Evolutionary conservation across 2,329 filamentous ascomycete species (phyloP).

Genomic region (Tolypocladium cylindrosporum): DNA sequence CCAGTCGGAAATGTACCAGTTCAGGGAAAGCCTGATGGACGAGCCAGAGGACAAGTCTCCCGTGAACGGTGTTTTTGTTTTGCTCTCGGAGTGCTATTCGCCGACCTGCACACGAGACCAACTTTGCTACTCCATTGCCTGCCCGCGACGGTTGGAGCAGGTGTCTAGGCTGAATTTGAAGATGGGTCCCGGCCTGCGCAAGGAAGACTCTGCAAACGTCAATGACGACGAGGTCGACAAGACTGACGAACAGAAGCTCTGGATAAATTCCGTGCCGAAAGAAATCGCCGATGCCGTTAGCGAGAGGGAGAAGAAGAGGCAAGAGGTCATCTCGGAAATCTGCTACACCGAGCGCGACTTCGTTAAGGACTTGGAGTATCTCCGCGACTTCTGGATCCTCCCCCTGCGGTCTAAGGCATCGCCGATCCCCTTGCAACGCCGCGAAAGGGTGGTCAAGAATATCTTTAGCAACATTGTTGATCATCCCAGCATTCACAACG

Average conservation of each 20-base stretch:
- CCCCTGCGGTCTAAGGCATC: conserved; percentile 74
- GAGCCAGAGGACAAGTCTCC: conserved; percentile 58
- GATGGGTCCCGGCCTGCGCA: conserved; percentile 77
- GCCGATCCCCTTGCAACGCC: conserved; percentile 77
- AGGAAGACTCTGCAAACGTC: conserved; percentile 43
- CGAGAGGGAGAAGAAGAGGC: conserved; percentile 91
- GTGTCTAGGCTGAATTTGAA: conserved; percentile 91
- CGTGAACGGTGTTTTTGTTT: conserved; percentile 93
- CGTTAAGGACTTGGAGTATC: conserved; percentile 95
- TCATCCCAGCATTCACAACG: conserved; percentile 66
- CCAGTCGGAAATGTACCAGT: conserved; percentile 92
- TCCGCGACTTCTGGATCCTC: conserved; percentile 97
- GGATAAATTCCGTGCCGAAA: conserved; percentile 97
- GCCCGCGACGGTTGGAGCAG: conserved; percentile 85
- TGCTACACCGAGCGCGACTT: conserved; percentile 99
- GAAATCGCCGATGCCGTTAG: conserved; percentile 84
- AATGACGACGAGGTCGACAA: conserved; percentile 75
- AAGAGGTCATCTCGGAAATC: conserved; percentile 95
- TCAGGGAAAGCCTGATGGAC: conserved; percentile 85
- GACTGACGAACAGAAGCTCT: conserved; percentile 92
- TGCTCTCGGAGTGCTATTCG: conserved; percentile 95
- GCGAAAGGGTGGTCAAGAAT: conserved; percentile 83
- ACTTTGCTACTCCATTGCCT: conserved; percentile 96
- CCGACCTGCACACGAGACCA: conserved; percentile 93
- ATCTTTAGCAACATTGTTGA: conserved; percentile 97